These are phyloP conservation scores for Tolypocladium tundrense DNA, from an alignment of 2,329 filamentous ascomycete species.

Conservation along the genomic window DNA sequence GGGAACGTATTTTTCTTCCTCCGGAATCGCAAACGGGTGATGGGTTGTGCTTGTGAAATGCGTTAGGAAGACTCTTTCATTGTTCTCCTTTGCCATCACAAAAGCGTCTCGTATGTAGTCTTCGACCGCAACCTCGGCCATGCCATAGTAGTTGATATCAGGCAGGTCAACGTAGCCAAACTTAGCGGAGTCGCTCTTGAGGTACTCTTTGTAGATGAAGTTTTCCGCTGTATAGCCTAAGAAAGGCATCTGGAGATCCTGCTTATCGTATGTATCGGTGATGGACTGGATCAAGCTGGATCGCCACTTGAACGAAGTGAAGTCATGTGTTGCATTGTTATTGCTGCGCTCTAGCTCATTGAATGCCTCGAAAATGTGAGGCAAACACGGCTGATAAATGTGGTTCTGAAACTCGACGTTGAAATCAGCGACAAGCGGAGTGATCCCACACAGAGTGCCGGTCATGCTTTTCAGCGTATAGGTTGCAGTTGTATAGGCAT, in stretches of 20 bases:
- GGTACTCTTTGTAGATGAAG: slow-evolving; percentile 17
- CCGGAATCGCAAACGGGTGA: slow-evolving; percentile 21
- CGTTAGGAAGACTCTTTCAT: slow-evolving; percentile 22
- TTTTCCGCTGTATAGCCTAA: slow-evolving; percentile 19
- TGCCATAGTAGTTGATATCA: slow-evolving; percentile 24
- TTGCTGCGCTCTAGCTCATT: slow-evolving; percentile 11
- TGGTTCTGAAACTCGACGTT: slow-evolving; percentile 30
- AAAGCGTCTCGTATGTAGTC: slow-evolving; percentile 23
- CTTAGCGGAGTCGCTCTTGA: slow-evolving; percentile 16
- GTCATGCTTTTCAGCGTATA: slow-evolving; percentile 33
- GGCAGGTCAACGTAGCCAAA: slow-evolving; percentile 17
- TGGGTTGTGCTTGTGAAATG: slow-evolving; percentile 26
- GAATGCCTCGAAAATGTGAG: slow-evolving; percentile 24
- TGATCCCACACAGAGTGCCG: slow-evolving; percentile 30
- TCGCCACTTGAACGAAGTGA: slow-evolving; percentile 17
- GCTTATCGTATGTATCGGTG: slow-evolving; percentile 22
- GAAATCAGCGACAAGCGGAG: slow-evolving; percentile 29
- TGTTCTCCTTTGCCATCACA: slow-evolving; percentile 13
- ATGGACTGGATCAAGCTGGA: slow-evolving; percentile 22
- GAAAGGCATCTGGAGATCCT: slow-evolving; percentile 16
- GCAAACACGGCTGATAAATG: slow-evolving; percentile 34
- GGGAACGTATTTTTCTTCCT: slow-evolving; percentile 15
- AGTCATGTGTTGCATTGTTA: slow-evolving; percentile 7
- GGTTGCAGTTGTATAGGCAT: slow-evolving; percentile 28
- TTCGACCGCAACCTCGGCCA: slow-evolving; percentile 19